phyloP scores from a whole-genome alignment of 2,329 filamentous ascomycete genomes.

The Botrytis cinerea region DNA sequence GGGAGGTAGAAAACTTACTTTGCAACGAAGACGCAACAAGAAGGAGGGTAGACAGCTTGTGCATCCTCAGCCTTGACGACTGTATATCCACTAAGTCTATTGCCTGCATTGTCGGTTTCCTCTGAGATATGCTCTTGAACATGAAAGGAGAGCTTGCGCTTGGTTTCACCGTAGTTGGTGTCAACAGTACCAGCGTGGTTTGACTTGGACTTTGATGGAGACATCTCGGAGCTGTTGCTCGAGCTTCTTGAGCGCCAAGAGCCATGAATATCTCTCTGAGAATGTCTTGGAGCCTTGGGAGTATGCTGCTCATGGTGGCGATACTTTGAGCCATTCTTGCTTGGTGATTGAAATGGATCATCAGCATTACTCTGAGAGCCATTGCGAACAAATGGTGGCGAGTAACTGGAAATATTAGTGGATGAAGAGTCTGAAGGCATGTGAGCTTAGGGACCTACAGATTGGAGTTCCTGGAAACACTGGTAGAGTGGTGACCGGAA shows the following conservation, averaged over 20 bases:
- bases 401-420: slow-evolving; percentile 34
- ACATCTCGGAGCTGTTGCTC: slow-evolving; percentile 29
- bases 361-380: slow-evolving; percentile 31
- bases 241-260: slow-evolving; percentile 38
- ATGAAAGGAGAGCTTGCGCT: slow-evolving; percentile 28
- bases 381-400: slow-evolving; percentile 38
- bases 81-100: slow-evolving; percentile 22
- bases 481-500: slow-evolving; percentile 29
- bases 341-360: slow-evolving; percentile 35
- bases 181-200: background rate
- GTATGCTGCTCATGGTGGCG: slow-evolving; percentile 31
- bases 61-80: slow-evolving; percentile 36
- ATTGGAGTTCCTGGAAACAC: slow-evolving; percentile 25
- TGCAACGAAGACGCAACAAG: slow-evolving; percentile 64
- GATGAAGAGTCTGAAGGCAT: background rate
- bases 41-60: slow-evolving; percentile 46
- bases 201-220: slow-evolving; percentile 16
- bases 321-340: slow-evolving; percentile 17
- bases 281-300: slow-evolving; percentile 31
- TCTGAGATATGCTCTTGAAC: slow-evolving; percentile 28
- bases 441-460: slow-evolving; percentile 29
- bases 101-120: slow-evolving; percentile 5
- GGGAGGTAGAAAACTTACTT: slow-evolving; percentile 54
- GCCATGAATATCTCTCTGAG: slow-evolving; percentile 31
- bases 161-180: slow-evolving; percentile 24